Conservation (phyloP, 129 eudicot genomes). For the Centrapalus pauciflorus region DNA sequence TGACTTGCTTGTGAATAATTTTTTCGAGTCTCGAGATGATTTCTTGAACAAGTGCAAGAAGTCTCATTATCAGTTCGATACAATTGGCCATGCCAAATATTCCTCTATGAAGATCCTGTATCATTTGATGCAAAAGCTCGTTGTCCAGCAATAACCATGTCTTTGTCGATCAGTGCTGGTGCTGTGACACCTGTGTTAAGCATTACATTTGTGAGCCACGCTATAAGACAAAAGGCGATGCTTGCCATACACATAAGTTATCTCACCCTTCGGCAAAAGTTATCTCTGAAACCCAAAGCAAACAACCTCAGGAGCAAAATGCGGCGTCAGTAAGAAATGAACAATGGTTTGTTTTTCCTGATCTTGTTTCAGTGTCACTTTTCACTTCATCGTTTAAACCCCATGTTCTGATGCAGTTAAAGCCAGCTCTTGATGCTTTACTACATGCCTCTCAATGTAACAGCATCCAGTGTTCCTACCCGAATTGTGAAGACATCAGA, state of each 20-base stretch:
- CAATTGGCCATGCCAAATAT: conserved; percentile 73
- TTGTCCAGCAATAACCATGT: too few relatives aligned
- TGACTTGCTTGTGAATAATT: conserved; percentile 24
- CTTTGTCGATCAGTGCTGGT: too few relatives aligned
- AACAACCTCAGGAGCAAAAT: conserved; percentile 6
- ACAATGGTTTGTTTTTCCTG: background rate
- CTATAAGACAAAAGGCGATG: conserved; percentile 1
- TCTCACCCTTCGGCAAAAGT: background rate
- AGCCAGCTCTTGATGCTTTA: conserved; percentile 9
- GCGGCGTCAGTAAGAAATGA: background rate
- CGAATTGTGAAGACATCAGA: conserved; percentile 21
- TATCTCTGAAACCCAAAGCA: conserved; percentile 9
- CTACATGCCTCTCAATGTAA: conserved; percentile 30
- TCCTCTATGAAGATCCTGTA: conserved; percentile 79
- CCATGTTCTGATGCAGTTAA: conserved; percentile 19
- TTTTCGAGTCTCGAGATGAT: conserved; percentile 43
- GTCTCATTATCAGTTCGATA: conserved; percentile 60
- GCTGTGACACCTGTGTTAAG: too few relatives aligned
- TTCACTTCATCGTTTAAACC: background rate
- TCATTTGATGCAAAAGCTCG: conserved; percentile 36
- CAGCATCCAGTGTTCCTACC: conserved; percentile 21
- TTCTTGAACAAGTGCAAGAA: conserved; percentile 58
- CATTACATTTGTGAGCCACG: too few relatives aligned
- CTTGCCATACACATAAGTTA: conserved; percentile 26
- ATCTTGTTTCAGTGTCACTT: background rate